Evolutionary conservation across 1,139 yeast genomes (phyloP).

Genomic region (Taphrina pruni): DNA sequence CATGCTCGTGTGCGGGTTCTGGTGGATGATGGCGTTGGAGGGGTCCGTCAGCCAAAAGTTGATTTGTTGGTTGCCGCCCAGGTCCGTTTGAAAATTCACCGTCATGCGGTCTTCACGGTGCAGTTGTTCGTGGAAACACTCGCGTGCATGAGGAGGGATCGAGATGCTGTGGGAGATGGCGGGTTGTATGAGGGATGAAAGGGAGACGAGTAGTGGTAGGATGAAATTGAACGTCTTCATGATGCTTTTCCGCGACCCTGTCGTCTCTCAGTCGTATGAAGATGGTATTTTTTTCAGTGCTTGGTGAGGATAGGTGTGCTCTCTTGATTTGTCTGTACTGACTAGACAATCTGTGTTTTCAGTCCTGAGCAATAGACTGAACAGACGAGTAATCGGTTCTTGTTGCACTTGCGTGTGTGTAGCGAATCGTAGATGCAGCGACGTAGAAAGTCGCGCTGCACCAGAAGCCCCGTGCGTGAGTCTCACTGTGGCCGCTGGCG

Average conservation of each 20-base stretch:
- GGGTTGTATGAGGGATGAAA: slow-evolving; percentile 60
- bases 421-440: neutral
- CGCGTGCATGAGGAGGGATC: slow-evolving; percentile 64
- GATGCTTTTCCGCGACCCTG: too few species aligned
- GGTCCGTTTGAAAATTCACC: slow-evolving; percentile 91
- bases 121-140: slow-evolving; percentile 82
- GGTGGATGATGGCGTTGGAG: slow-evolving; percentile 58
- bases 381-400: too few species aligned
- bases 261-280: too few species aligned
- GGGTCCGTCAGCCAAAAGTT: slow-evolving; percentile 76
- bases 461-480: neutral
- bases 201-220: slow-evolving; percentile 43
- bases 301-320: too few species aligned
- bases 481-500: neutral
- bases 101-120: slow-evolving; percentile 85
- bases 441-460: neutral
- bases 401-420: too few species aligned
- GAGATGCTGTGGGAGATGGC: slow-evolving; percentile 44
- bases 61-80: slow-evolving; percentile 55
- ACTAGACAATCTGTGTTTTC: too few species aligned
- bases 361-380: too few species aligned
- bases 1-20: slow-evolving; percentile 66
- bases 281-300: too few species aligned
- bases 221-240: neutral
- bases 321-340: too few species aligned